Conservation (phyloP, 2,329 filamentous ascomycete genomes). For the Esteya vermicola region DNA sequence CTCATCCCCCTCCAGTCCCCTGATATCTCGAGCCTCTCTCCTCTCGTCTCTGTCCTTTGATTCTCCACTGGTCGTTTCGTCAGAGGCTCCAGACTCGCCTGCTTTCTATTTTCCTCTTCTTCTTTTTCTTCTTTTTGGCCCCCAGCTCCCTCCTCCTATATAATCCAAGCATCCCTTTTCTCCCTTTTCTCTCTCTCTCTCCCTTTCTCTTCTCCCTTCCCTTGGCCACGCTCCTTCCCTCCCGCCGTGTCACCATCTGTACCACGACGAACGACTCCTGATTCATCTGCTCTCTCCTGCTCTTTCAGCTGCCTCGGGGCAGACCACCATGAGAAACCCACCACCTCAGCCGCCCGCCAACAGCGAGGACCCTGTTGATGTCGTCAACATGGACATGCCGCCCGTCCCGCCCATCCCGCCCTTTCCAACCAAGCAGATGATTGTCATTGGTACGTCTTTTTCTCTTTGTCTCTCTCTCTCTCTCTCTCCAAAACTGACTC, state of each 20-base stretch:
- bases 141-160: background rate
- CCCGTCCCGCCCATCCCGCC: too few species aligned
- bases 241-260: background rate
- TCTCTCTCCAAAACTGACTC: background rate
- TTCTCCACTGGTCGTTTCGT: too few species aligned
- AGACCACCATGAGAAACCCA: too few species aligned
- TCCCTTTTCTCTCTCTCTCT: too few species aligned
- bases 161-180: too few species aligned
- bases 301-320: background rate
- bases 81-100: too few species aligned
- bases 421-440: conserved; percentile 22
- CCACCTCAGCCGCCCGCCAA: too few species aligned
- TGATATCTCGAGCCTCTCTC: background rate
- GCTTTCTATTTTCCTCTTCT: too few species aligned
- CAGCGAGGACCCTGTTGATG: background rate
- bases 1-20: background rate
- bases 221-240: background rate
- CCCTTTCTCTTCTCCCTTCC: background rate
- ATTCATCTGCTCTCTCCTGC: too few species aligned
- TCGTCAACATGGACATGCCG: background rate
- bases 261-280: too few species aligned
- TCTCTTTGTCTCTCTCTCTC: background rate
- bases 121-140: background rate
- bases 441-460: conserved; percentile 20
- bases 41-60: background rate